Conservation (phyloP, 306 rosid species). For the Cajanus cajan region DNA sequence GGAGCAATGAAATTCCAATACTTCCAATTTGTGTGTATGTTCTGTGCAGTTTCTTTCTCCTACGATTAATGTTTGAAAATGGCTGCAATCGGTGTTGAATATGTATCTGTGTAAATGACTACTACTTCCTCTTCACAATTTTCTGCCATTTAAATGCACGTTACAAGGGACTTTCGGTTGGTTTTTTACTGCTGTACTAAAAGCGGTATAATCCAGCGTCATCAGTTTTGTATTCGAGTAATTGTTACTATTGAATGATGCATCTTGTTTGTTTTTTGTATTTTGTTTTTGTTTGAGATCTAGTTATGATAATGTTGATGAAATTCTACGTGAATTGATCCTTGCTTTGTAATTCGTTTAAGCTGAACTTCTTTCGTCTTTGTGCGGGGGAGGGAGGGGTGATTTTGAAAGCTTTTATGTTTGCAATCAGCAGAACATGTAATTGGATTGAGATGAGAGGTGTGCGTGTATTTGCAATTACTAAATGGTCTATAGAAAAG, state of each 20-base stretch:
- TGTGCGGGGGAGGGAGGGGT: neutral
- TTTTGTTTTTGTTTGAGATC: neutral
- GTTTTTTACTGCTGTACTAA: neutral
- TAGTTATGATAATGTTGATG: neutral
- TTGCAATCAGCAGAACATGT: neutral
- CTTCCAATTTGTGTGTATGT: conserved; percentile 17
- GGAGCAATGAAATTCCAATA: conserved; percentile 21
- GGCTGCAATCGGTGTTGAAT: conserved; percentile 32
- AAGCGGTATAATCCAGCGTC: conserved; percentile 27
- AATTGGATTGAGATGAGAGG: neutral
- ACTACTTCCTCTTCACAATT: neutral
- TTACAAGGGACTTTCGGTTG: neutral
- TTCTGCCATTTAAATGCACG: conserved; percentile 7
- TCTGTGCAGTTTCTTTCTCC: conserved; percentile 10
- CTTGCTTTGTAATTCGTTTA: neutral
- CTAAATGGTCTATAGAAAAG: neutral
- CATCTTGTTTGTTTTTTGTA: neutral
- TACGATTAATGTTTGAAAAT: conserved; percentile 18
- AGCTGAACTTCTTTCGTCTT: neutral
- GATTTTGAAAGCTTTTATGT: neutral
- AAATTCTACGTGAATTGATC: neutral
- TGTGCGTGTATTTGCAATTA: neutral
- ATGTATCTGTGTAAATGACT: conserved; percentile 21
- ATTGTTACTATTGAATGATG: neutral
- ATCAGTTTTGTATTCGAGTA: conserved; percentile 30